These are phyloP conservation scores for Fraxinus cuspidata DNA, from an alignment of 257 asterid genomes.

Conservation along the genomic window DNA sequence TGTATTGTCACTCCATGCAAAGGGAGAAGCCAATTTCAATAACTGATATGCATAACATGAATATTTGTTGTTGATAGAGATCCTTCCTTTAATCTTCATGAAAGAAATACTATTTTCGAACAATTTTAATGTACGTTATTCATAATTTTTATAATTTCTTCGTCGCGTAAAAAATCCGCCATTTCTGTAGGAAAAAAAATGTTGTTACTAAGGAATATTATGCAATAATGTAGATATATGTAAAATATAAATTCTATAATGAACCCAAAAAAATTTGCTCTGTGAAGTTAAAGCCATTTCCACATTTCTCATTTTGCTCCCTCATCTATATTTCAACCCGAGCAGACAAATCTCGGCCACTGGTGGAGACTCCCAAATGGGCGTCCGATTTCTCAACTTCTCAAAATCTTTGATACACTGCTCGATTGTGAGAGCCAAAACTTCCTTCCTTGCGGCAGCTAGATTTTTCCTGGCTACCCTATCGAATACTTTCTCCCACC, in stretches of 20 bases:
- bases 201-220: neutral
- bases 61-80: neutral
- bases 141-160: too few relatives aligned
- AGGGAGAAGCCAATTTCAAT: too few relatives aligned
- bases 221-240: neutral
- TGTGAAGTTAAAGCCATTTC: neutral
- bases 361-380: conserved; percentile 69
- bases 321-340: conserved; percentile 43
- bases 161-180: neutral
- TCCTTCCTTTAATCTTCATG: neutral
- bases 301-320: neutral
- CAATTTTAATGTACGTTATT: neutral
- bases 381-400: conserved; percentile 48
- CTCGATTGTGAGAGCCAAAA: conserved; percentile 42
- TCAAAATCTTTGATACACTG: conserved; percentile 63
- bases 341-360: conserved; percentile 53
- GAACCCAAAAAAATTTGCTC: neutral
- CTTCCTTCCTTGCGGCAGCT: conserved; percentile 47
- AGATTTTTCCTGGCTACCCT: conserved; percentile 47
- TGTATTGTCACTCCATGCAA: too few relatives aligned
- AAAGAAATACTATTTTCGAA: neutral
- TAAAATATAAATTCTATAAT: neutral
- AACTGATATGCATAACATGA: neutral
- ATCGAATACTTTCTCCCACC: conserved; percentile 74
- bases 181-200: neutral